Conservation (phyloP, 495 filamentous ascomycete genomes). For the Penicillium salamii region DNA sequence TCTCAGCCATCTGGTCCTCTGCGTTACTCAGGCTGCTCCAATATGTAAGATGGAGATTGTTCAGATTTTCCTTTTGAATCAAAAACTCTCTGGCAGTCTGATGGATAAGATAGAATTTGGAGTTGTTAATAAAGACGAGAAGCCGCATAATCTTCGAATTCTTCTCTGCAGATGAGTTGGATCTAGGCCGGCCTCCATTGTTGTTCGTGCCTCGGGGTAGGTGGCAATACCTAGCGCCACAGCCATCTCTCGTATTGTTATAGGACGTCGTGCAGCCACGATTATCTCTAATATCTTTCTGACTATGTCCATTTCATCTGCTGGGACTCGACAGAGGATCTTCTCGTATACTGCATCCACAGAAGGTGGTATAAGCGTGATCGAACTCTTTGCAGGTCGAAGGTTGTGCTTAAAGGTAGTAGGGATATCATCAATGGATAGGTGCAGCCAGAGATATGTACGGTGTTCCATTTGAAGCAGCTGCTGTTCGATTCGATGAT, state of each 20-base stretch:
- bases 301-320: slow-evolving; percentile 6
- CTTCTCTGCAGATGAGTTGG: slow-evolving; percentile 10
- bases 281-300: slow-evolving; percentile 36
- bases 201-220: slow-evolving; percentile 10
- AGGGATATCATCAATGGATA: slow-evolving; percentile 20
- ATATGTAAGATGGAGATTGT: slow-evolving; percentile 2
- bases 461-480: too few species aligned
- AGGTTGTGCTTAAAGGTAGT: slow-evolving; percentile 19
- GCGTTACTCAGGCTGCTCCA: slow-evolving; percentile 10
- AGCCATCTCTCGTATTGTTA: slow-evolving; percentile 35
- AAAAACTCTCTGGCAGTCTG: slow-evolving; percentile 34
- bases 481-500: slow-evolving; percentile 18
- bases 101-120: slow-evolving; percentile 34
- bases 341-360: slow-evolving; percentile 28
- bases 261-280: slow-evolving; percentile 30
- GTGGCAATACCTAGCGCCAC: slow-evolving; percentile 33
- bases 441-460: too few species aligned
- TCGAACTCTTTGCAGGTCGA: slow-evolving; percentile 11
- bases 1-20: slow-evolving; percentile 13
- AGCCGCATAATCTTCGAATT: slow-evolving; percentile 35
- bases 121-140: slow-evolving; percentile 40
- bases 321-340: slow-evolving; percentile 21
- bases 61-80: slow-evolving; percentile 2
- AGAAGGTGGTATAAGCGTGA: slow-evolving; percentile 14
- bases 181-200: slow-evolving; percentile 23